Base-by-base conservation (phyloP, 2,329 filamentous ascomycete species). In the Paecilomyces dactylethromorphus region DNA sequence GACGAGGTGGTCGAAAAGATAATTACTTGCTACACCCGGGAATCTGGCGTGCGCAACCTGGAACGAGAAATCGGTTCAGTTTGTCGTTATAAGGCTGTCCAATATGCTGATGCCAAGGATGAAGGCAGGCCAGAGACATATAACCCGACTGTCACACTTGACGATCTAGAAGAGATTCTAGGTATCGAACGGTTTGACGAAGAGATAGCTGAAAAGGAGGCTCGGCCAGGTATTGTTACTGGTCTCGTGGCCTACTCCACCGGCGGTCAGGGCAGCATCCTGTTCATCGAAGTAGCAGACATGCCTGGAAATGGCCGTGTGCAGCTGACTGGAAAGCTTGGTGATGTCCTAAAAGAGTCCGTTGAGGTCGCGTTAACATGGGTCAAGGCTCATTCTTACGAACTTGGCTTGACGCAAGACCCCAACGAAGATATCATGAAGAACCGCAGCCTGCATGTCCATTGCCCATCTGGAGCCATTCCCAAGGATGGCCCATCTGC, bases 271-370 rank as follows among this genome's bases (percentile, higher is more conserved):
- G 94, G 94, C 62, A 92, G 90, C 70, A 99, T 99, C 68, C 83
- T 99, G 58, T 99, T 99, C 80, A 99, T 99, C 67, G 94, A 99
- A 76, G 91, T 97, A 52, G 91, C 93, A 11, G 92, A 96, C 71
- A 97, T 97, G 92, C 94, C 94, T 0, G 94, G 94, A 51, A 88
- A 85, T 58, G 94, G 94, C 33, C 87, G 89, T 56, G 91, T 99
- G 35, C 94, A 97, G 76, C 86, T 99, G 26, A 99, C 94, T 1
- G 94, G 94, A 62, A 97, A 96, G 74, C 86, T 99, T 6, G 94
- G 94, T 63, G 92, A 97, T 66, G 94, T 99, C 31, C 85, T 99
- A 60, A 97, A 97, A 76, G 94, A 99, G 76, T 93, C 88, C 63
- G 94, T 97, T 50, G 93, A 97, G 74, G 94, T 99, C 21, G 94